Percentiles rank a stretch among this genome's conserved stretches.
Conservation (phyloP, 495 filamentous ascomycete genomes). For the Aspergillus indologenus region DNA sequence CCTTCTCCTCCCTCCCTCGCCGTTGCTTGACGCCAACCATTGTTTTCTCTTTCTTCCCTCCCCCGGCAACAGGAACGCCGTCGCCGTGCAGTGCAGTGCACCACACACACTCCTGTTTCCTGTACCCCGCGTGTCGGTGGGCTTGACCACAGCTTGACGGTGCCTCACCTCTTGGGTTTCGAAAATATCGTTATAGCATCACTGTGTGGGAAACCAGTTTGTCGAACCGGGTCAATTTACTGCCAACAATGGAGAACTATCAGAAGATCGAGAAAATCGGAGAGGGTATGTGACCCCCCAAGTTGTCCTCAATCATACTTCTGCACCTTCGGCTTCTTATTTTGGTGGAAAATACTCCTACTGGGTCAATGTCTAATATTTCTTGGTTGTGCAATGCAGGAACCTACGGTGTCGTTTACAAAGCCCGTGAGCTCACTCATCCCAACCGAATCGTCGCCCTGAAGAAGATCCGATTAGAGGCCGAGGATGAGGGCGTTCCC, state of each 20-base stretch:
- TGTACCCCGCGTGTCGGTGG: conserved; percentile 19
- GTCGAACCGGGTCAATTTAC: not conserved
- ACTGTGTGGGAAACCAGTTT: conserved; percentile 14
- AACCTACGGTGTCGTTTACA: conserved; percentile 92
- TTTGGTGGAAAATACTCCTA: not conserved
- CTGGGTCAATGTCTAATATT: not conserved
- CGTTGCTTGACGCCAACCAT: conserved; percentile 16
- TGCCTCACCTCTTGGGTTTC: not conserved
- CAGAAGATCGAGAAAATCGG: conserved; percentile 99
- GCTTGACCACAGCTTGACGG: conserved; percentile 6
- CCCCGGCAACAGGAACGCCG: conserved; percentile 18
- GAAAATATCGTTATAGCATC: conserved; percentile 1
- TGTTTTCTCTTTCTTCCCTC: conserved; percentile 20
- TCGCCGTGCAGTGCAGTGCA: conserved; percentile 17
- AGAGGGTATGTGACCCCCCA: conserved; percentile 64
- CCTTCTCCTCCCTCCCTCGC: conserved; percentile 10
- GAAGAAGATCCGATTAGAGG: conserved; percentile 97
- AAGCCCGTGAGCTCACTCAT: conserved; percentile 77
- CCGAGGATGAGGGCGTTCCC: conserved; percentile 95
- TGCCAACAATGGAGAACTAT: conserved; percentile 88
- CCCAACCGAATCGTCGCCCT: conserved; percentile 82
- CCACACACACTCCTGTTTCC: conserved; percentile 11
- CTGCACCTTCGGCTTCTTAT: not conserved
- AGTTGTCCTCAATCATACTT: conserved; percentile 6
- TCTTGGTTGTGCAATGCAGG: conserved; percentile 52